Base-by-base conservation (phyloP, 768 basidiomycete species). In the Naematelia aurantialba region DNA sequence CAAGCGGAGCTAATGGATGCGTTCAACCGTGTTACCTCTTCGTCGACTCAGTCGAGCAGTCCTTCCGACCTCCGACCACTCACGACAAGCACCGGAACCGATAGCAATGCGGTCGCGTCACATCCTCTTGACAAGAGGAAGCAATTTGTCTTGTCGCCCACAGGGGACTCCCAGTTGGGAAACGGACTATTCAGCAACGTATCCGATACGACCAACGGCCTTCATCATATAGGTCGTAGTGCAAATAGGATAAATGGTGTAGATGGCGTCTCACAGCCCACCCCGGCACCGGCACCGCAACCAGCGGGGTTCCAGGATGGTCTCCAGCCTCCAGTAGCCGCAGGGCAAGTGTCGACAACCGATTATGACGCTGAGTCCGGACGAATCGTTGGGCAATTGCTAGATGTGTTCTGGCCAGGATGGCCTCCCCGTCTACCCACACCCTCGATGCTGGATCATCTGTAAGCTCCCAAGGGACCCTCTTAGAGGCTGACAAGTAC, bases 381-480 rank as follows among this genome's bases (percentile, higher is more conserved):
- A 3, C 60, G 55, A 22, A 30, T 65, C 17, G 61, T 60, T 21
- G 61, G 63, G 17, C 51, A 52, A 3, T 68, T 62, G 45, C 39
- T 65, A 47, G 63, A 68, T 13, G 29, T 68, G 14, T 31, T 68
- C 39, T 68, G 64, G 60, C 67, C 67, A 10, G 63, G 63, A 3
- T 68, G 67, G 67, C 64, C 67, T 14, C 58, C 63, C 26, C 54
- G 49, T 11, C 50, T 68, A 34, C 67, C 67, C 11, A 68, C 67
- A 13, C 67, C 63, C 60, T 59, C 65, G 22, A 60, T 67, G 52
- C 26, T 67, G 1, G 65, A 67, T 42, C 65, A 67, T 45, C 56
- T 67, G 64, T 66, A 29, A 52, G 64, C 31, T 4, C 3, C 1
- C 17, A 39, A 39, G 34, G 8, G 34, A 8, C 34, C 17, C 8